These are phyloP conservation scores for Neurospora tetraspora DNA, from an alignment of 495 filamentous ascomycete genomes.

Conservation along the genomic window DNA sequence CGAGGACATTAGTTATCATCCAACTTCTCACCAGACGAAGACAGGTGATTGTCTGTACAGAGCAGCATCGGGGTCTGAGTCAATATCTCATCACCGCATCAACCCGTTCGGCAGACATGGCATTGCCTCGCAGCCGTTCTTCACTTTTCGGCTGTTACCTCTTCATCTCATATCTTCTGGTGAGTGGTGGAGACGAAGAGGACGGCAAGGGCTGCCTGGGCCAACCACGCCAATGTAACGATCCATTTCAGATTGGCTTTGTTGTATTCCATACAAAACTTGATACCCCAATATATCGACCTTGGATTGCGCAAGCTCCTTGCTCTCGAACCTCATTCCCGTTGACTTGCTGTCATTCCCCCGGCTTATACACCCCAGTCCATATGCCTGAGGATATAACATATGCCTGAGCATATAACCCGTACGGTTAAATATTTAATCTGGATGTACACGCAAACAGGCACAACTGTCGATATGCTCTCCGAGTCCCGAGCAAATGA, in stretches of 20 bases:
- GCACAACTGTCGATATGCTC: not conserved
- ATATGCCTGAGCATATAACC: slow-evolving; percentile 4
- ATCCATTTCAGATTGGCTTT: not conserved
- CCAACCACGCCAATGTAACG: not conserved
- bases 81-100: not conserved
- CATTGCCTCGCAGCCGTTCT: not conserved
- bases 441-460: not conserved
- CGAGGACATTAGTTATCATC: not conserved
- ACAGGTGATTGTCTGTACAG: not conserved
- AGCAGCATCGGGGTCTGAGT: not conserved
- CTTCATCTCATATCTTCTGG: not conserved
- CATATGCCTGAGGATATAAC: slow-evolving; percentile 4
- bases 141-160: not conserved
- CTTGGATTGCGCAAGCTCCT: not conserved
- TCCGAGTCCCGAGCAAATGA: slow-evolving; percentile 9
- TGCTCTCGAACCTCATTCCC: not conserved
- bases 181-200: not conserved
- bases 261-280: not conserved
- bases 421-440: slow-evolving; percentile 11
- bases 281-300: not conserved
- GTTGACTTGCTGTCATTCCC: not conserved
- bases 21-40: not conserved
- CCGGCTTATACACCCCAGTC: slow-evolving; percentile 9
- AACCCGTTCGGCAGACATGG: not conserved
- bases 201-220: not conserved